These are phyloP conservation scores for Trichophyton rubrum DNA, from an alignment of 2,329 filamentous ascomycete genomes.

Conservation along the genomic window DNA sequence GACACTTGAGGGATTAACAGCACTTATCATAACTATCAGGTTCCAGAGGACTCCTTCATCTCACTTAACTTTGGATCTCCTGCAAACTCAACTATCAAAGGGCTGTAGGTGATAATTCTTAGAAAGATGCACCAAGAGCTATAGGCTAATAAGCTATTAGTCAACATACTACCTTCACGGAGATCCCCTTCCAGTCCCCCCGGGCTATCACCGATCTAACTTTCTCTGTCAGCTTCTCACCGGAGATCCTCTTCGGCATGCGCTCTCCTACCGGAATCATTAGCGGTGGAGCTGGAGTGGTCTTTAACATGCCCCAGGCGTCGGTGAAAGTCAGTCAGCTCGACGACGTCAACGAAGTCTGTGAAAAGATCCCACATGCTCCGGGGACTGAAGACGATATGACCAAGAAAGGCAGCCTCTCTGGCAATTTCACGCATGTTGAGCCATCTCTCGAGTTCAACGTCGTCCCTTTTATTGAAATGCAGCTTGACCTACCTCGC, in stretches of 20 bases:
- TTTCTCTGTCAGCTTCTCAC: constrained; percentile 12
- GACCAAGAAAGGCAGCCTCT: background rate
- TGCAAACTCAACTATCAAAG: background rate
- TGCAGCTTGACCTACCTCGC: constrained; percentile 12
- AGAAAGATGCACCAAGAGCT: background rate
- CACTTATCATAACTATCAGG: background rate
- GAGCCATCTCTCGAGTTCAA: constrained; percentile 15
- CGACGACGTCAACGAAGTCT: constrained; percentile 14
- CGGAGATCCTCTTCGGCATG: constrained; percentile 16
- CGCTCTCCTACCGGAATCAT: constrained; percentile 7
- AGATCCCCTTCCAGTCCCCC: constrained; percentile 14
- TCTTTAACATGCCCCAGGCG: constrained; percentile 16
- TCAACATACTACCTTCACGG: constrained; percentile 12
- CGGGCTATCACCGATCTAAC: constrained; percentile 7
- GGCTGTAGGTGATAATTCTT: background rate
- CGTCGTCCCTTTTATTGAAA: constrained; percentile 13
- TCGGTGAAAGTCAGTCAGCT: constrained; percentile 15
- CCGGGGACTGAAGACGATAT: background rate
- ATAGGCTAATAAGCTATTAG: constrained; percentile 4
- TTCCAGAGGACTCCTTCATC: background rate
- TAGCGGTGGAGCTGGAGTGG: constrained; percentile 16
- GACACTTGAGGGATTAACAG: background rate
- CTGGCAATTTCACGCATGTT: constrained; percentile 14
- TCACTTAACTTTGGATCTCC: background rate
- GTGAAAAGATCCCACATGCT: constrained; percentile 9